Evolutionary conservation across 2,329 filamentous ascomycete genomes (phyloP).

Genomic region (Nothomitra cinnamomea): DNA sequence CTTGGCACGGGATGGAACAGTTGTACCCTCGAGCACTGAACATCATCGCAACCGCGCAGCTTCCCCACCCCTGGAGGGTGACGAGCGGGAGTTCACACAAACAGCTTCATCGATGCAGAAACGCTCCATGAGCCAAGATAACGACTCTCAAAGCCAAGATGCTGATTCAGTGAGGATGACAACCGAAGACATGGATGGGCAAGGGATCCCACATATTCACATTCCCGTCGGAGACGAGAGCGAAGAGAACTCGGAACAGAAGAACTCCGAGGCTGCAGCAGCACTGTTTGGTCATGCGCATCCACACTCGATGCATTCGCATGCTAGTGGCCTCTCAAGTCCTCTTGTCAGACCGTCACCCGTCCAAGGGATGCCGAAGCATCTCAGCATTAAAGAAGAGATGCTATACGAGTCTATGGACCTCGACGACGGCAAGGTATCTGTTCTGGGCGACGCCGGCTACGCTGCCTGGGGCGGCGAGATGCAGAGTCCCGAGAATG

Average conservation of each 20-base stretch:
- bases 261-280: slow-evolving; percentile 31
- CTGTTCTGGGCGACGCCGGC: neutral
- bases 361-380: neutral
- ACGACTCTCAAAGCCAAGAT: slow-evolving; percentile 14
- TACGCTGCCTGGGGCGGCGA: slow-evolving; percentile 36
- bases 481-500: slow-evolving; percentile 60
- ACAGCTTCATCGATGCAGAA: slow-evolving; percentile 71
- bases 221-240: slow-evolving; percentile 20
- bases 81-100: slow-evolving; percentile 93
- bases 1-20: slow-evolving; percentile 17
- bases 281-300: slow-evolving; percentile 28
- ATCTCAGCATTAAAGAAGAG: slow-evolving; percentile 14
- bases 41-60: slow-evolving; percentile 51
- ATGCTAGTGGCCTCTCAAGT: slow-evolving; percentile 14
- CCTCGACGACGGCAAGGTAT: slow-evolving; percentile 16
- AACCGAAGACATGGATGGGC: slow-evolving; percentile 7
- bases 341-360: neutral
- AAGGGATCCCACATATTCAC: slow-evolving; percentile 19
- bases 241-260: slow-evolving; percentile 30
- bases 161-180: slow-evolving; percentile 11
- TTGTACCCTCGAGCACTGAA: slow-evolving; percentile 20
- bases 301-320: slow-evolving; percentile 5
- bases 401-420: slow-evolving; percentile 16
- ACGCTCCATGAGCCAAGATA: slow-evolving; percentile 29
- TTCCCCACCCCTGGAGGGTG: slow-evolving; percentile 78